phyloP scores from a whole-genome alignment of 2,329 filamentous ascomycete genomes.

The Alternaria sp. region DNA sequence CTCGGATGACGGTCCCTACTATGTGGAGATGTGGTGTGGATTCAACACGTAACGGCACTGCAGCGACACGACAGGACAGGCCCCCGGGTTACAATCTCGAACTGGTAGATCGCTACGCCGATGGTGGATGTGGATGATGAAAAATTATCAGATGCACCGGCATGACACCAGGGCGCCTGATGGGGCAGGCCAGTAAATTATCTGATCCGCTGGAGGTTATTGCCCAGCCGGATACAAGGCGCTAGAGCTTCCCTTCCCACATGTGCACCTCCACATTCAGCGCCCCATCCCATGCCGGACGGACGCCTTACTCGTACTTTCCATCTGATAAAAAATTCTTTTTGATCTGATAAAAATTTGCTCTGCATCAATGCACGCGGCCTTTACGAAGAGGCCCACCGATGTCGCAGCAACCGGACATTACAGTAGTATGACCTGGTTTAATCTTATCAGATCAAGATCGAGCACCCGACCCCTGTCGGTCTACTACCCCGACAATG shows the following conservation, averaged over 20 bases:
- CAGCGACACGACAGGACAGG: not conserved
- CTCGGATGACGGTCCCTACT: conserved; percentile 21
- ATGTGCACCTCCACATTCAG: conserved; percentile 5
- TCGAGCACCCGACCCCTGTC: conserved; percentile 14
- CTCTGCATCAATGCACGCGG: not conserved
- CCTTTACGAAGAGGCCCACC: conserved; percentile 13
- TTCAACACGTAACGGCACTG: conserved; percentile 25
- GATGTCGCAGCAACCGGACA: conserved; percentile 11
- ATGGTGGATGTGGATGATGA: not conserved
- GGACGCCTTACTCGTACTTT: conserved; percentile 2
- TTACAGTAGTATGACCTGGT: too few species aligned
- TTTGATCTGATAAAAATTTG: conserved; percentile 29
- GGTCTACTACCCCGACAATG: not conserved
- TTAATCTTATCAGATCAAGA: conserved; percentile 40
- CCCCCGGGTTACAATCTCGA: too few species aligned
- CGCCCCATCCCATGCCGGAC: not conserved
- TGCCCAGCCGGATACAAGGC: conserved; percentile 8
- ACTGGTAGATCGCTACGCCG: conserved; percentile 2
- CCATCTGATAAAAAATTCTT: conserved; percentile 31
- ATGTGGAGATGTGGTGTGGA: conserved; percentile 8
- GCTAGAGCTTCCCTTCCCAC: not conserved
- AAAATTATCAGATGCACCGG: conserved; percentile 12
- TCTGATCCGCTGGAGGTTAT: conserved; percentile 15
- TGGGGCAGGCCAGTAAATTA: conserved; percentile 16
- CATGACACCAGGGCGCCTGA: conserved; percentile 8